Percentiles rank a stretch among this genome's conserved stretches.
These are phyloP conservation scores for Teunomyces barrocoloradensis DNA, from an alignment of 805 yeast species.

Conservation along the genomic window DNA sequence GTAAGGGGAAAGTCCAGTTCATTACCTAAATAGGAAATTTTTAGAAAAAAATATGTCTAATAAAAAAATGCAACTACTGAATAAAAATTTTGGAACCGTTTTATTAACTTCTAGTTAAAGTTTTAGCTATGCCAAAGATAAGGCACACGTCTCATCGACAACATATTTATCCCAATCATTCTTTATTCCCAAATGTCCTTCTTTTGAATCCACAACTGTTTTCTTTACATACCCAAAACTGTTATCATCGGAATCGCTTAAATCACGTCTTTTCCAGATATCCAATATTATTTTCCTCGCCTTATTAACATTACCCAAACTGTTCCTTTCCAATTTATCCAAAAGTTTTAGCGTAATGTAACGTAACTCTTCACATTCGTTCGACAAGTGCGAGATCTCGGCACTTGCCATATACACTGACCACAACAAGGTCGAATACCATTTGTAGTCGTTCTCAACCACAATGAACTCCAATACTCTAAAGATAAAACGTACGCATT, in stretches of 20 bases:
- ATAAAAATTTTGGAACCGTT: background rate
- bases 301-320: slow-evolving; percentile 27
- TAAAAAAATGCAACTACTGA: too few relatives aligned
- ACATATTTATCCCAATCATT: slow-evolving; percentile 35
- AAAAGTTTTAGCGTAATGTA: slow-evolving; percentile 22
- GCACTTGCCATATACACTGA: slow-evolving; percentile 23
- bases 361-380: slow-evolving; percentile 27
- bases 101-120: background rate
- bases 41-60: background rate
- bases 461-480: slow-evolving; percentile 24
- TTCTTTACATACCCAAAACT: slow-evolving; percentile 14
- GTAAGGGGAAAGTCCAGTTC: too few relatives aligned
- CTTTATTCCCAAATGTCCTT: slow-evolving; percentile 12
- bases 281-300: slow-evolving; percentile 19
- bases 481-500: slow-evolving; percentile 15
- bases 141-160: slow-evolving; percentile 21
- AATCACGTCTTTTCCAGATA: slow-evolving; percentile 31
- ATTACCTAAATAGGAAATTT: background rate
- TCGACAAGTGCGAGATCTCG: slow-evolving; percentile 20
- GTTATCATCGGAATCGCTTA: slow-evolving; percentile 17
- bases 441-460: slow-evolving; percentile 23
- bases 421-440: slow-evolving; percentile 33
- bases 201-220: background rate
- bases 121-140: slow-evolving; percentile 14
- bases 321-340: slow-evolving; percentile 20